Base-by-base conservation (phyloP, 371 early-diverging fungal species). In the Mucor indicus region DNA sequence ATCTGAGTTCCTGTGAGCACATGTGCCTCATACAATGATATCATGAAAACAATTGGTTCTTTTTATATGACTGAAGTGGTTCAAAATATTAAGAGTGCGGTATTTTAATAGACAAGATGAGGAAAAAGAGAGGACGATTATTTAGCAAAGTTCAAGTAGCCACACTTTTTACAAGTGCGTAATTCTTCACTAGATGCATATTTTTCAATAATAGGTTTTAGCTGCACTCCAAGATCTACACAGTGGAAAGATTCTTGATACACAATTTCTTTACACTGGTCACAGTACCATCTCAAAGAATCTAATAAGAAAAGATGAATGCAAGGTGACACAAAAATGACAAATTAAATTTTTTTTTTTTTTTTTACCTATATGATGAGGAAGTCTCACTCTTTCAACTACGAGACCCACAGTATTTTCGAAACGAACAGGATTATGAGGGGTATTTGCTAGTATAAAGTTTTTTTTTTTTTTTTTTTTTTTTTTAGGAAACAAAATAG, bases 341-440 rank as follows among this genome's bases (percentile, higher is more conserved):
- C 20, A 17, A 11, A 15, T 42, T 25, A 25, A 20, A 11, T 33
- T 9, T 33, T 33, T 33, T 33, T 33, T 33, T 15, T 33, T 42
- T 42, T 44, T 29, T 67, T 64, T 78, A 81, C 91, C 96, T 46
- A 78, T 79, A 17, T 84, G 77, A 41, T 84, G 86, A 4, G 84
- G 78, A 13, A 83, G 80, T 24, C 98, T 65, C 42, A 87, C 86
- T 54, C 89, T 79, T 64, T 98, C 98, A 48, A 96, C 77, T 4
- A 98, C 98, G 22, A 98, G 62, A n/a, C 98, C 98, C 39, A 98
- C 77, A 1, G 96, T 94, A 53, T 96, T 69, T 13, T 79, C 89
- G 58, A 86, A 95, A 21, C 98, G 80, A 29, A 91, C 86, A 10
- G 98, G 98, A 64, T 93, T 94, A 62, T 98, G 98, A 3, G 98